A percentile compares a stretch with the other conserved stretches of the same genome.
These are phyloP conservation scores for Xylaria acuta DNA, from an alignment of 495 filamentous ascomycete genomes.

Conservation along the genomic window DNA sequence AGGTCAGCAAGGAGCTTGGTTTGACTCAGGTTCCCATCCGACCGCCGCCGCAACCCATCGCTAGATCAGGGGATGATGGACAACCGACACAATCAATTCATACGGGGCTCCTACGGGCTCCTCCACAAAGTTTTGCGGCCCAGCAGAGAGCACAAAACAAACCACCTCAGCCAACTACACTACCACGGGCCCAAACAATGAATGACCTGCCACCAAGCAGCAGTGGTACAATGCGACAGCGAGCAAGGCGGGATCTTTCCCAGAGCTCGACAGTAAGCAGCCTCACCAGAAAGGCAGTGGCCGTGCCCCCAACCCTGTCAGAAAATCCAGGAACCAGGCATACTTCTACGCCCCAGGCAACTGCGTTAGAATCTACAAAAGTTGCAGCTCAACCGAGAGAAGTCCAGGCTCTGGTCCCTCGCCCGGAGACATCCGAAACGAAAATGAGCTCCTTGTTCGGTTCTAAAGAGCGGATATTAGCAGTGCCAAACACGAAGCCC, in stretches of 20 bases:
- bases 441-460: slow-evolving; percentile 51
- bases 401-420: not conserved
- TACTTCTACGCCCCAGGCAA: not conserved
- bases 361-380: not conserved
- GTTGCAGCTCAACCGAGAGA: not conserved
- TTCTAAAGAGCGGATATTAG: slow-evolving; percentile 55
- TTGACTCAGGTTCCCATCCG: slow-evolving; percentile 38
- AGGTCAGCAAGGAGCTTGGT: slow-evolving; percentile 39
- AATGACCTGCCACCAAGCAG: slow-evolving; percentile 36
- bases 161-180: slow-evolving; percentile 35
- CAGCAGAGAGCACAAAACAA: slow-evolving; percentile 60
- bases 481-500: slow-evolving; percentile 56
- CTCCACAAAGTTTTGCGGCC: slow-evolving; percentile 64
- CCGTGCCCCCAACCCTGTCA: slow-evolving; percentile 15
- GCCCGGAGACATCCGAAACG: slow-evolving; percentile 10
- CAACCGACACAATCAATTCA: slow-evolving; percentile 37
- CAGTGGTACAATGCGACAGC: slow-evolving; percentile 41
- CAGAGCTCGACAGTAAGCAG: slow-evolving; percentile 32
- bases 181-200: slow-evolving; percentile 34
- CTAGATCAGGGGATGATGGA: slow-evolving; percentile 41
- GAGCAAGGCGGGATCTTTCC: slow-evolving; percentile 33
- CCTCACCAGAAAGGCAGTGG: slow-evolving; percentile 28
- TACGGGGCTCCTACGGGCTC: slow-evolving; percentile 49
- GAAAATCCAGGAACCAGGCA: not conserved
- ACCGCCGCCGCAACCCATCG: slow-evolving; percentile 28